phyloP scores from a whole-genome alignment of 1,284 basidiomycete genomes.

The Exsudoporus floridanus region DNA sequence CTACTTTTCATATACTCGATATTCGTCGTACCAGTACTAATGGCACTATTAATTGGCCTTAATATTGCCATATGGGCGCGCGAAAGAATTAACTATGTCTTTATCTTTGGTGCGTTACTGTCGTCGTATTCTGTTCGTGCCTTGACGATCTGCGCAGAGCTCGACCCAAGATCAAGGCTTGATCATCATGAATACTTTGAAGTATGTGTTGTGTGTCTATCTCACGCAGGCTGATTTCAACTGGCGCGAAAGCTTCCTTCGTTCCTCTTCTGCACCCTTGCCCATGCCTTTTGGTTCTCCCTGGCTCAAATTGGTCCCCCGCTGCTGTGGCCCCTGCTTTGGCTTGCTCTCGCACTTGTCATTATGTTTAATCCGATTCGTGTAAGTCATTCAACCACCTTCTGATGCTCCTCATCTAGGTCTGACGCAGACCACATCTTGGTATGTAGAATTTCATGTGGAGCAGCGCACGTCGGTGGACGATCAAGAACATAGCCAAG shows the following conservation, averaged over 20 bases:
- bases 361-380: constrained; percentile 80
- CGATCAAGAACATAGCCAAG: constrained; percentile 60
- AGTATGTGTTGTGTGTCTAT: constrained; percentile 38
- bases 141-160: constrained; percentile 47
- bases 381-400: constrained; percentile 41
- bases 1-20: constrained; percentile 80
- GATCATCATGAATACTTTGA: constrained; percentile 86
- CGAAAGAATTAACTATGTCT: constrained; percentile 84
- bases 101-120: constrained; percentile 74
- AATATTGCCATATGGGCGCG: constrained; percentile 80
- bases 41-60: constrained; percentile 76
- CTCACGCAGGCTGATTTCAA: background rate
- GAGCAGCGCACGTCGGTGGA: constrained; percentile 67
- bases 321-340: constrained; percentile 77
- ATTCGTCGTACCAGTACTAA: constrained; percentile 73
- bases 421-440: background rate
- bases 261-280: constrained; percentile 72
- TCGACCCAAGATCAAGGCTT: constrained; percentile 75
- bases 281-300: constrained; percentile 82
- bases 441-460: constrained; percentile 21
- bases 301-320: constrained; percentile 62
- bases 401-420: background rate
- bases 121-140: background rate
- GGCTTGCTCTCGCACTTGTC: constrained; percentile 66
- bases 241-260: constrained; percentile 61